These are phyloP conservation scores for Boehmeria nivea DNA, from an alignment of 306 rosid species.

Conservation along the genomic window DNA sequence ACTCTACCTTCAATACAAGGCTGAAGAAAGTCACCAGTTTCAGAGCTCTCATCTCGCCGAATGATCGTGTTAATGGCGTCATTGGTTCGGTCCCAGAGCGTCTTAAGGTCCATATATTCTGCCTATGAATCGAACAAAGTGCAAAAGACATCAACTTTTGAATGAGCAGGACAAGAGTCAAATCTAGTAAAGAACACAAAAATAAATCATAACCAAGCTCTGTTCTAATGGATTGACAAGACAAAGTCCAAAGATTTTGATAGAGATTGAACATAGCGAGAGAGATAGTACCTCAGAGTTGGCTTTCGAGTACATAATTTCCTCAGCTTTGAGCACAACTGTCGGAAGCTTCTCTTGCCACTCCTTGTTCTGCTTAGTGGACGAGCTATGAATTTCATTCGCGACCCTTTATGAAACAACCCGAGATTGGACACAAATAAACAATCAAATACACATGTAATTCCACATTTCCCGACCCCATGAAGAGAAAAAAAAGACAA, in stretches of 20 bases:
- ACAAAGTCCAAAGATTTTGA: background rate
- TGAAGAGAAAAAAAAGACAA: background rate
- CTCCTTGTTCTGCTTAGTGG: conserved; percentile 68
- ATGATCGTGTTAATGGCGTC: conserved; percentile 66
- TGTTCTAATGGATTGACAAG: background rate
- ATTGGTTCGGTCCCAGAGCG: conserved; percentile 57
- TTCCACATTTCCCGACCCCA: conserved; percentile 1
- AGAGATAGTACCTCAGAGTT: conserved; percentile 51
- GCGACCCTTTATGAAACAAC: conserved; percentile 40
- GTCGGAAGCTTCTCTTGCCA: conserved; percentile 81
- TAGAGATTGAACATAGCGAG: background rate
- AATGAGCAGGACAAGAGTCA: background rate
- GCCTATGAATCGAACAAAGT: conserved; percentile 37
- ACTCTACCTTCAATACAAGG: conserved; percentile 85
- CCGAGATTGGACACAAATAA: conserved; percentile 5
- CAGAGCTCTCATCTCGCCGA: conserved; percentile 46
- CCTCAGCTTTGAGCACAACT: conserved; percentile 73
- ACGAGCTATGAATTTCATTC: conserved; percentile 48
- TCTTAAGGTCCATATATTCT: conserved; percentile 59
- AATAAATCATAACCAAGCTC: background rate
- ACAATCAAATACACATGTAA: background rate
- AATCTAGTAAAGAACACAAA: too few relatives aligned
- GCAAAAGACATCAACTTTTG: conserved; percentile 16
- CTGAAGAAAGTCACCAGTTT: conserved; percentile 60
- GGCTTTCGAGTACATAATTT: conserved; percentile 80